Percentiles rank a stretch among this genome's conserved stretches.
phyloP scores from a whole-genome alignment of 2,329 filamentous ascomycete genomes.

The Phyllosticta citriasiana region DNA sequence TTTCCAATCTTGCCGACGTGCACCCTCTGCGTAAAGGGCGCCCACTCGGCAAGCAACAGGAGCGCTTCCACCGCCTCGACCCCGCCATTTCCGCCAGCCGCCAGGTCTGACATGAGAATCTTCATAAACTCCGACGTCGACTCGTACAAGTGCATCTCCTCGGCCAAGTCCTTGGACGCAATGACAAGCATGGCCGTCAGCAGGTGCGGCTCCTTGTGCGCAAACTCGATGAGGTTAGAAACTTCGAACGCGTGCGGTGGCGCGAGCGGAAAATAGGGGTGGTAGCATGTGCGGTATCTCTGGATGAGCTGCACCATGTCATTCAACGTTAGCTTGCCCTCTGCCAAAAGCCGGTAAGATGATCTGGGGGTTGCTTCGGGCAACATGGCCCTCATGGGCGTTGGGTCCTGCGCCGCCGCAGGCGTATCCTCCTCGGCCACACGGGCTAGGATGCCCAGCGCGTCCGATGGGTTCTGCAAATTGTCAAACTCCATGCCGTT shows the following conservation, averaged over 20 bases:
- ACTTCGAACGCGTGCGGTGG: conserved; percentile 50
- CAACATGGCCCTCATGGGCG: neutral
- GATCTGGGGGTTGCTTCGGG: conserved; percentile 28
- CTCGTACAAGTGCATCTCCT: conserved; percentile 53
- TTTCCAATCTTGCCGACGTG: conserved; percentile 54
- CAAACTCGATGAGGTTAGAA: conserved; percentile 44
- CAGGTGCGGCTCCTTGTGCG: conserved; percentile 53
- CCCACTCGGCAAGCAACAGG: conserved; percentile 63
- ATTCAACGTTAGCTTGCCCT: conserved; percentile 32
- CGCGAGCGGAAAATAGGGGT: conserved; percentile 61
- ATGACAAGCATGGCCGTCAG: conserved; percentile 62
- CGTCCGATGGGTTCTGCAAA: conserved; percentile 40
- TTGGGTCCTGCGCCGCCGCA: conserved; percentile 17
- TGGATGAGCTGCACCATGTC: conserved; percentile 44
- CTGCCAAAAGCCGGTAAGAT: conserved; percentile 34
- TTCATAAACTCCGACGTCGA: conserved; percentile 63
- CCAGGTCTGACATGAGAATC: conserved; percentile 54
- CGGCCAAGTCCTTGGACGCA: conserved; percentile 58
- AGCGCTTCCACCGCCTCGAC: conserved; percentile 64
- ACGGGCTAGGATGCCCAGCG: conserved; percentile 37
- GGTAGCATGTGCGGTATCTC: conserved; percentile 56
- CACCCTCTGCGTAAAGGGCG: conserved; percentile 53
- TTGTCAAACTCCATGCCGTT: conserved; percentile 28
- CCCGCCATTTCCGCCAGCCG: conserved; percentile 55
- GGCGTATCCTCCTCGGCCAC: conserved; percentile 28